phyloP scores from a whole-genome alignment of 352 stramenopile species.

The Aphanomyces stellatus region DNA sequence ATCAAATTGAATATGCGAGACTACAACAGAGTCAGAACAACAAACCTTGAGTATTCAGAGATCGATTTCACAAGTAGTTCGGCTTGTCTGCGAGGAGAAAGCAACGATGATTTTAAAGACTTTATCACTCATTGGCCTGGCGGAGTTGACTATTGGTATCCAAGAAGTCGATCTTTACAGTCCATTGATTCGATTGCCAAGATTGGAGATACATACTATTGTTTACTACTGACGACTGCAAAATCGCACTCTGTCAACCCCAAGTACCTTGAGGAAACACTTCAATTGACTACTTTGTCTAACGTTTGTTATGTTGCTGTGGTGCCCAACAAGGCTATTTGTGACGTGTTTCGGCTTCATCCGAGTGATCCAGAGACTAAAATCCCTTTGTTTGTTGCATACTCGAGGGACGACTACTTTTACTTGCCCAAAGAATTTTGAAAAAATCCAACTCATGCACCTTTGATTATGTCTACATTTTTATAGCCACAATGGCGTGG shows the following conservation, averaged over 20 bases:
- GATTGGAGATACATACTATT: background rate
- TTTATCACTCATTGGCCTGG: background rate
- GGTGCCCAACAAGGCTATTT: background rate
- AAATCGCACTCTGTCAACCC: background rate
- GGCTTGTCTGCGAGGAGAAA: background rate
- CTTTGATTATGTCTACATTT: too few relatives aligned
- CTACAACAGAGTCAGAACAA: background rate
- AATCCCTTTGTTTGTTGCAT: background rate
- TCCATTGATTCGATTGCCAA: background rate
- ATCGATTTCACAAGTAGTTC: background rate
- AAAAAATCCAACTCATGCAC: too few relatives aligned
- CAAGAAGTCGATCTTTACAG: background rate
- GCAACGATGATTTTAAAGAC: background rate
- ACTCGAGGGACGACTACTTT: background rate
- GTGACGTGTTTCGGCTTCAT: background rate
- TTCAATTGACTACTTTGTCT: background rate
- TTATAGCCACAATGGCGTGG: too few relatives aligned
- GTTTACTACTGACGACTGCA: background rate
- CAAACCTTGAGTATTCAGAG: background rate
- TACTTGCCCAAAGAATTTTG: background rate
- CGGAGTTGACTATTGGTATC: background rate
- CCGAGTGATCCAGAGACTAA: background rate
- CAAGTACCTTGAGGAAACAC: background rate
- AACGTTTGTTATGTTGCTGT: background rate
- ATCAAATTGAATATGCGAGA: background rate